These are phyloP conservation scores for Fraxinus platypoda DNA, from an alignment of 305 asterid genomes.

Conservation along the genomic window DNA sequence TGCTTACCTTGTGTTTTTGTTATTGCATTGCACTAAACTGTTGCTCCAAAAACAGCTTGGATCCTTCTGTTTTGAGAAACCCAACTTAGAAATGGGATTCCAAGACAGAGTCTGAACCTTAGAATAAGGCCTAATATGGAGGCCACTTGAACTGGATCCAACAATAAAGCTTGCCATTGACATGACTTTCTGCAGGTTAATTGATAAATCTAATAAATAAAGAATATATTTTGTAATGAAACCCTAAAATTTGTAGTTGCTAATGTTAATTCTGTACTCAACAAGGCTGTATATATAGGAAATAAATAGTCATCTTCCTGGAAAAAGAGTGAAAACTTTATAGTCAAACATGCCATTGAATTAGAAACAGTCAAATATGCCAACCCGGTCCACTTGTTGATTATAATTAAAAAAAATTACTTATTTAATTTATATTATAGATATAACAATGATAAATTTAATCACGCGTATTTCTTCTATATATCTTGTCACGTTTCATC, in stretches of 20 bases:
- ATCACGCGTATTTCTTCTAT: not conserved
- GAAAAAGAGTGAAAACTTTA: not conserved
- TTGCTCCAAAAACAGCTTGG: slow-evolving; percentile 10
- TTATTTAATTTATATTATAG: no score
- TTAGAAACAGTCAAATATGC: not conserved
- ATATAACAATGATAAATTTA: no score
- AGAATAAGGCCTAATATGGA: not conserved
- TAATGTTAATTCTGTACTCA: not conserved
- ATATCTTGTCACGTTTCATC: not conserved
- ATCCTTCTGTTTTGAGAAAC: not conserved
- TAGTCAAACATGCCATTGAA: not conserved
- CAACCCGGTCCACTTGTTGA: not conserved
- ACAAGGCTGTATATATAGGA: not conserved
- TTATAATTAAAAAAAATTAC: not conserved
- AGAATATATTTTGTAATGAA: not conserved
- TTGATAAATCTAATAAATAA: not conserved
- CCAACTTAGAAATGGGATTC: not conserved
- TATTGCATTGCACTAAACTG: slow-evolving; percentile 12
- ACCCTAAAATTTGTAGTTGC: not conserved
- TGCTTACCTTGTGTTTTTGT: slow-evolving; percentile 6
- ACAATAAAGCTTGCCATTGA: not conserved
- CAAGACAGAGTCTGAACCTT: not conserved
- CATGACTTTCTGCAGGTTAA: not conserved
- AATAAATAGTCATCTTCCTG: not conserved
- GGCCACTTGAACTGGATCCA: not conserved